Base-by-base conservation (phyloP, 2,329 filamentous ascomycete species). In the Calonectria hawksworthii region DNA sequence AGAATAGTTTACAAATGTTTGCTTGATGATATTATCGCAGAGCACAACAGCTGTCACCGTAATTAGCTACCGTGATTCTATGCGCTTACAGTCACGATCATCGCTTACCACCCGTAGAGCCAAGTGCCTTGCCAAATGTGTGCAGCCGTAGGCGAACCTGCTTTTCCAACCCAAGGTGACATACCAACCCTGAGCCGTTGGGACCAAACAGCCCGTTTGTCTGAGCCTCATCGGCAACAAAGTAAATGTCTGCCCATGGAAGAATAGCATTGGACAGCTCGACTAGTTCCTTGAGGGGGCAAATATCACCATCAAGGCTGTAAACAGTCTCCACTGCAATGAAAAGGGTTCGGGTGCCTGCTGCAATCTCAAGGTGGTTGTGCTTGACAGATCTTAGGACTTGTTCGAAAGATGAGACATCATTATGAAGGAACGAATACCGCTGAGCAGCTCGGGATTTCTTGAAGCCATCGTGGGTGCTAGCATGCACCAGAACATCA, bases 401-500 rank as follows among this genome's bases (percentile, higher is more conserved):
- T 6, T 83, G 81, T 28, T 81, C 77, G 52, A 90, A 82, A 10
- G 83, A 81, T n/a, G 78, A 75, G 3, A 75, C 68, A 54, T 76
- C 74, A 76, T 90, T 91, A 78, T 92, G 90, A 2, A 74, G 77
- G 79, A 91, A 91, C 8, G 83, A 75, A 0, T 87, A 68, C 81
- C 78, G 87, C 50, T 84, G 81, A 1, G 84, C 82, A 0, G 92
- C 91, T 8, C 91, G 85, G 14, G 88, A 89, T 5, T 89, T 81
- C n/a, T 86, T 84, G 89, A 94, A 93, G 1, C 92, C 93, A 75
- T 93, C 92, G 73, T 92, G 91, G 0, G 89, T 88, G 81, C 91
- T 94, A 0, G 93, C 93, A 78, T 94, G 93, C 4, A 94, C 90
- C 18, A 92, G 86, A 76, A 91, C 91, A 82, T 95, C 93, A 74